Percentiles rank a stretch among this genome's conserved stretches.
These are phyloP conservation scores for Mycena alexandri DNA, from an alignment of 768 basidiomycete species.

Conservation along the genomic window DNA sequence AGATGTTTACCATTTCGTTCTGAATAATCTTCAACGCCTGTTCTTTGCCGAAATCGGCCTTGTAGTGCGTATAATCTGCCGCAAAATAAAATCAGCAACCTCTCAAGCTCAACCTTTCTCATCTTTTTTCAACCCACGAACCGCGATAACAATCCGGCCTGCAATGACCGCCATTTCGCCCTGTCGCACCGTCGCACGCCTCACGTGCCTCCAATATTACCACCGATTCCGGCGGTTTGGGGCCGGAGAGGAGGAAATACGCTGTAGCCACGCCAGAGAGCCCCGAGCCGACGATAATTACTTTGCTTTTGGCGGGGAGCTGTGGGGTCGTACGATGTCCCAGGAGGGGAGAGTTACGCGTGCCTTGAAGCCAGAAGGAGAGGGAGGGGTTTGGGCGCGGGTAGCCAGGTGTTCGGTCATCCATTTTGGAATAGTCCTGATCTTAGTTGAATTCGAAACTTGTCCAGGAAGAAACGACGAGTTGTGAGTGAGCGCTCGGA, in stretches of 20 bases:
- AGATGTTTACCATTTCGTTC: slow-evolving; percentile 35
- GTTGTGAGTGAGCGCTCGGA: background rate
- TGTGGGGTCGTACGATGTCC: slow-evolving; percentile 39
- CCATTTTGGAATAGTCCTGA: slow-evolving; percentile 4
- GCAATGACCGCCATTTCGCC: slow-evolving; percentile 46
- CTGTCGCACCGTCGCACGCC: slow-evolving; percentile 45
- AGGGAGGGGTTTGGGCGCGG: slow-evolving; percentile 42
- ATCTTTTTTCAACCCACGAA: slow-evolving; percentile 3
- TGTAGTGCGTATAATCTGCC: slow-evolving; percentile 39
- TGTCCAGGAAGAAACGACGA: too few species aligned
- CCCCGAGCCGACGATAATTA: slow-evolving; percentile 53
- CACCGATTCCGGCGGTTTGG: slow-evolving; percentile 40
- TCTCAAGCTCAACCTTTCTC: background rate
- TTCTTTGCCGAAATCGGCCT: slow-evolving; percentile 39
- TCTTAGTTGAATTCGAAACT: too few species aligned
- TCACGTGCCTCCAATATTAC: slow-evolving; percentile 61
- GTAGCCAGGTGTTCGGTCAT: slow-evolving; percentile 17
- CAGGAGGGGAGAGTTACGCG: slow-evolving; percentile 36
- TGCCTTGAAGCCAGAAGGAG: slow-evolving; percentile 49
- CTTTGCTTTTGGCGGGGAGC: slow-evolving; percentile 39
- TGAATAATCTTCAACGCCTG: slow-evolving; percentile 45
- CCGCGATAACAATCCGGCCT: slow-evolving; percentile 42
- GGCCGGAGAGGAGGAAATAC: slow-evolving; percentile 43
- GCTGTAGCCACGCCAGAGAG: slow-evolving; percentile 50
- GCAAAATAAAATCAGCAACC: background rate